Base-by-base conservation (phyloP, 164 flowering plant genomes). In the Aristolochia californica region DNA sequence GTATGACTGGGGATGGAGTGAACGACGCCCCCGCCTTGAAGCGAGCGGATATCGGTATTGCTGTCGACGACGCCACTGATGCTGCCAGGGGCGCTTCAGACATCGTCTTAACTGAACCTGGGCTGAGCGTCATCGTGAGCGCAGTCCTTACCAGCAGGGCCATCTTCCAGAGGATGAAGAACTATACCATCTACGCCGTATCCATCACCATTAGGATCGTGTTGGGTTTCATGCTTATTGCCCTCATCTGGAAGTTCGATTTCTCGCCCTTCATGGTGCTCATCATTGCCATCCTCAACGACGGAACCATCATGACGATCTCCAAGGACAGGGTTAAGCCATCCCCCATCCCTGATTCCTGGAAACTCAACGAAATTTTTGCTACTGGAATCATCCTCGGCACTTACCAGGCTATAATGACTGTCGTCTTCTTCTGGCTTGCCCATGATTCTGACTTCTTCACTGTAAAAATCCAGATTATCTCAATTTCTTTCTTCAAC, bases 1-100 rank as follows among this genome's bases (percentile, higher is more conserved):
- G 78, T 13, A 75, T 75, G 78, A 75, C 78, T 34, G 78, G 78
- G 26, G 78, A 75, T 48, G 78, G 78, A 14, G 78, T 75, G 48
- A 75, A 75, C 34, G 78, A 75, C 24, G 78, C 78, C 2, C 78
- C 78, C 2, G 78, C 78, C 15, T 53, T 71, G 40, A 74, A 74
- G 62, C 68, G 64, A 38, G 78, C 78, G 0, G 78, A 74, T 56
- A 74, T 74, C 26, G 78, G 78, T 1, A 74, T 74, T 45, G 78
- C 78, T 9, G 78, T 74, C 17, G 78, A 72, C 12, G 78, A 75
- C 52, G 78, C 78, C 11, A 75, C 78, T 2, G 78, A 75, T 45
- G 78, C 78, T 12, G 78, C 78, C 12, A 49, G 78, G 22, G 30
- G 78, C 34, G 78, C 78, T 22, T 72, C 78, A 14, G 78, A 75